Evolutionary conservation across 2,329 filamentous ascomycete genomes (phyloP).

Genomic region (Aphanocladium album): DNA sequence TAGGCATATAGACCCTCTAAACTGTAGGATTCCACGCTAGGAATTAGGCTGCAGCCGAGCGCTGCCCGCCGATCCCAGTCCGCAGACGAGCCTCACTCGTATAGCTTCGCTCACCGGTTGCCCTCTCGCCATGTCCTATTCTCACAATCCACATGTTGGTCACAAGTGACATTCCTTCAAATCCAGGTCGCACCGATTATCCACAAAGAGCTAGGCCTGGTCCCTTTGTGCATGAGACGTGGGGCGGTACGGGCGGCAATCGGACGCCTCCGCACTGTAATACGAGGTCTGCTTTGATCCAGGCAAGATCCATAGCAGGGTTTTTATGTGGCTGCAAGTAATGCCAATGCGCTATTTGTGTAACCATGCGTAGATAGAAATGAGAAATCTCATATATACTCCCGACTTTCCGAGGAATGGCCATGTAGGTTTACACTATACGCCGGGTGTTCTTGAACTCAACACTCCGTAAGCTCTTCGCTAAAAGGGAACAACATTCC

Average conservation of each 20-base stretch:
- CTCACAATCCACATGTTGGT: not conserved
- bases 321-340: not conserved
- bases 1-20: too few species aligned
- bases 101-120: too few species aligned
- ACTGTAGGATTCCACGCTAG: too few species aligned
- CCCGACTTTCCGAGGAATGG: too few species aligned
- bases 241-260: conserved; percentile 9
- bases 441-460: too few species aligned
- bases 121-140: too few species aligned
- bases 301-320: conserved; percentile 2
- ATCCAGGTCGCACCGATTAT: not conserved
- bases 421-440: too few species aligned
- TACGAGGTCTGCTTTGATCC: conserved; percentile 6
- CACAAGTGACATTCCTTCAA: not conserved
- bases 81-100: not conserved
- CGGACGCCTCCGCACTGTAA: conserved; percentile 11
- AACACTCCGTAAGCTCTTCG: too few species aligned
- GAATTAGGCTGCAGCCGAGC: not conserved
- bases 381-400: too few species aligned
- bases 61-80: not conserved
- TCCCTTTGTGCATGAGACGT: conserved; percentile 3
- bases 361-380: too few species aligned
- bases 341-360: not conserved
- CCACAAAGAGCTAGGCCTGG: not conserved
- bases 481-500: too few species aligned